These are phyloP conservation scores for Silybum marianum DNA, from an alignment of 129 eudicot genomes.

Conservation along the genomic window DNA sequence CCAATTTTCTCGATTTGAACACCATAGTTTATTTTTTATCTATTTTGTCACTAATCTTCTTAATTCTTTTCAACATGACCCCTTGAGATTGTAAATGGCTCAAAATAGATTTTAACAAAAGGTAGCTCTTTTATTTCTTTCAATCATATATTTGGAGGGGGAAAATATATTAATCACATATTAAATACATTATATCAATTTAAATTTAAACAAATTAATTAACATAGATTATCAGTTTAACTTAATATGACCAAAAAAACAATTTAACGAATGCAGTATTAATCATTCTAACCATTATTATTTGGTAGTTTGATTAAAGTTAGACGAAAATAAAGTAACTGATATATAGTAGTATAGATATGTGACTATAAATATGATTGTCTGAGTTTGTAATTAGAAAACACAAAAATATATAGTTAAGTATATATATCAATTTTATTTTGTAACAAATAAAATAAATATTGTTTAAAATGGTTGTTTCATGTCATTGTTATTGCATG, in stretches of 20 bases:
- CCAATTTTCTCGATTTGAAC: neutral
- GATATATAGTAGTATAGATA: neutral
- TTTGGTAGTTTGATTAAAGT: neutral
- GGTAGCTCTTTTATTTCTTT: neutral
- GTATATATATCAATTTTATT: neutral
- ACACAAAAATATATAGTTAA: too few relatives aligned
- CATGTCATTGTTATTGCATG: neutral
- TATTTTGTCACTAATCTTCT: neutral
- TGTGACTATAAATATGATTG: neutral
- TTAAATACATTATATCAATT: neutral
- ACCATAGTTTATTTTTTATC: slow-evolving; percentile 5
- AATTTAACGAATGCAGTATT: neutral
- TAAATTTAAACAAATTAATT: too few relatives aligned
- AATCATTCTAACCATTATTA: neutral
- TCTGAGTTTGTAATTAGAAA: neutral
- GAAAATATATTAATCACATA: neutral
- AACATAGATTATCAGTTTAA: neutral
- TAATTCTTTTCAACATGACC: neutral
- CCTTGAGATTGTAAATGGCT: neutral
- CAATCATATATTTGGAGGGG: neutral
- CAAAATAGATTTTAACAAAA: neutral
- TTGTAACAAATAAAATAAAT: neutral
- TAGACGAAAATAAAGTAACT: neutral
- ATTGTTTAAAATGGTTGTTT: neutral
- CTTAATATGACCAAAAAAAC: neutral